Evolutionary conservation across 768 basidiomycete species (phyloP), one percentile per base, ranked within the genome.

Genomic region (Hortiboletus flavorubellus): DNA sequence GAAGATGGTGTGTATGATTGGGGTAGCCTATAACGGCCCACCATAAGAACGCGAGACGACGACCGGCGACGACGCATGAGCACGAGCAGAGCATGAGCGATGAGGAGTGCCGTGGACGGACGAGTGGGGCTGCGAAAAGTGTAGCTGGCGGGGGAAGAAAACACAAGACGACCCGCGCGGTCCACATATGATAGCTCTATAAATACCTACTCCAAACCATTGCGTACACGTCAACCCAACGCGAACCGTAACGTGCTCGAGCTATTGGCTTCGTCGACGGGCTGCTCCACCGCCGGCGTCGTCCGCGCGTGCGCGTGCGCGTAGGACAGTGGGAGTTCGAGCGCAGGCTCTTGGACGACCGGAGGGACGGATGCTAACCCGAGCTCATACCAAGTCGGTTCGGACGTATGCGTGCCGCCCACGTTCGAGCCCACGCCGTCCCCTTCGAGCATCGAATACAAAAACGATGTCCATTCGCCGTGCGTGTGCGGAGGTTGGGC

Each of bases 401-500:
- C 67, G 14, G 64, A 37, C 0, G 49, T 3, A 4, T 62, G 59
- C 6, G 45, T 23, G 2, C 39, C 41, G 2, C 54, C 60, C 11
- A 58, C 50, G 33, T n/a, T 49, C 15, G 50, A 44, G 5, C 59
- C 49, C 2, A 52, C 60, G 8, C 60, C 64, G 21, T 72, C 70
- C 14, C 70, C 66, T 29, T 70, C 69, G 31, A 70, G 70, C 68
- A 70, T 65, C 14, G 69, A 70, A 40, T 70, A 68, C 26, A 70
- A 51, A 44, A 70, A 72, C 5, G 70, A 70, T 0, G 69, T 70
- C 69, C 69, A 70, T 40, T 70, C 69, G 12, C 69, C 69, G 9
- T 59, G 60, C 0, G 64, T 39, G 10, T 56, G 61, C 0, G 49
- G 31, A 1, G 60, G 39, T 21, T 56, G 56, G 7, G 52, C 10